Evolutionary conservation across 2,329 filamentous ascomycete genomes (phyloP), one percentile per base, ranked within the genome.

Genomic region (Aspergillus bombycis): DNA sequence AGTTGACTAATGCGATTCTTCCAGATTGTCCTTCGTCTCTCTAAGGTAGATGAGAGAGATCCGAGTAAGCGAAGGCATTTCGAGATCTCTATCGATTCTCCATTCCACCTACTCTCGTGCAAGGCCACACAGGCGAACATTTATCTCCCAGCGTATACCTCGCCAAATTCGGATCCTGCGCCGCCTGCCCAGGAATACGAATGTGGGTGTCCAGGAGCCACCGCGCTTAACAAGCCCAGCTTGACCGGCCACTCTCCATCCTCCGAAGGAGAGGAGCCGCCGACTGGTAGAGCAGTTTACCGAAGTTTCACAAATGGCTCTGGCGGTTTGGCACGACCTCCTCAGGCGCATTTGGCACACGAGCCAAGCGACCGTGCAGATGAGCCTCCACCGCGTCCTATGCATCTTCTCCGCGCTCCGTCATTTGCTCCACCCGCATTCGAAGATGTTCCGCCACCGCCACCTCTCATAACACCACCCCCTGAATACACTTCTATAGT

Each of bases 61-160:
- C 89, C 93, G 0, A 83, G 83, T 1, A 94, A 94, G 74, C 88
- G 93, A 67, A 87, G 93, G 38, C 94, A 97, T 75, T 97, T 96
- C 70, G 94, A 97, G 77, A 97, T 97, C 71, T 96, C 93, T 69
- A 97, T 97, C 70, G 94, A 97, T 78, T 97, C 93, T 1, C 94
- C 94, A 0, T 94, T 97, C 75, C 94, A 94, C 65, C 92, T 97
- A 53, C 89, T 97, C 55, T 94, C 94, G 66, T 97, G 94, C 80
- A 91, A 91, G 66, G 93, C 94, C n/a, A 96, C 93, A 0, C 91
- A 95, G 75, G 90, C 92, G 57, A 97, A 97, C 77, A 96, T 91
- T 30, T 88, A 89, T 14, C 85, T 97, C 12, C 94, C 94, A 0
- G 91, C 91, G 19, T 97, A 97, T 76, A 88, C 87, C 10, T 85